Conservation (phyloP, 495 filamentous ascomycete genomes). For the Aspergillus biplanus region DNA sequence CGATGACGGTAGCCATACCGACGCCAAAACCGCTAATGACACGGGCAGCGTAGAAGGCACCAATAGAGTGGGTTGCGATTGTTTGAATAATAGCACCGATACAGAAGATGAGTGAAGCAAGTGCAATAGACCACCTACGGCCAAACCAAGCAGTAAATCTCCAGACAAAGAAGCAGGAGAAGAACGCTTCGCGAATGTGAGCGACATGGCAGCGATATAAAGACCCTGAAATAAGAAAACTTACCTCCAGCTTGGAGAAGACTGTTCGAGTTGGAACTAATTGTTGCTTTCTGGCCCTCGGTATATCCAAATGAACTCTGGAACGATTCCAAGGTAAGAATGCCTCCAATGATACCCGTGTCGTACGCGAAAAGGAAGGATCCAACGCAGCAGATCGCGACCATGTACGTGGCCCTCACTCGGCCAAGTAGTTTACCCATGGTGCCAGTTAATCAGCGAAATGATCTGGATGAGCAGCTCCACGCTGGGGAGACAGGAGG, state of each 20-base stretch:
- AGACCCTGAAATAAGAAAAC: neutral
- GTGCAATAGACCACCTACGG: conserved; percentile 46
- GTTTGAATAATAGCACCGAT: conserved; percentile 49
- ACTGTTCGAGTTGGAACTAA: conserved; percentile 39
- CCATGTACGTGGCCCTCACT: conserved; percentile 20
- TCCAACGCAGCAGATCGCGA: conserved; percentile 26
- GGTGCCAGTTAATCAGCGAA: neutral
- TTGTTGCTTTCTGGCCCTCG: conserved; percentile 31
- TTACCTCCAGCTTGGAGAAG: conserved; percentile 24
- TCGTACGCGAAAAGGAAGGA: conserved; percentile 46
- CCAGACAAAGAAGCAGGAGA: conserved; percentile 28
- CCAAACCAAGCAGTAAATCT: conserved; percentile 36
- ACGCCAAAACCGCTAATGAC: conserved; percentile 60
- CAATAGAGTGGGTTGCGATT: conserved; percentile 45
- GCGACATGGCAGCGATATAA: neutral
- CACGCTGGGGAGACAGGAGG: neutral
- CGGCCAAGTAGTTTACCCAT: conserved; percentile 24
- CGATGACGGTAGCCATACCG: conserved; percentile 55
- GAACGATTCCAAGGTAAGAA: conserved; percentile 42
- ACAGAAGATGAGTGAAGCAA: conserved; percentile 46
- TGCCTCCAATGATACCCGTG: conserved; percentile 40
- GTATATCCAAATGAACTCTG: conserved; percentile 36
- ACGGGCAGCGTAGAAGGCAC: conserved; percentile 50
- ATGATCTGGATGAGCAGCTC: neutral
- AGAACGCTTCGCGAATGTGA: conserved; percentile 20